Evolutionary conservation across 257 asterid genomes (phyloP), one percentile per base, ranked within the genome.

Genomic region (Cordia subcordata): DNA sequence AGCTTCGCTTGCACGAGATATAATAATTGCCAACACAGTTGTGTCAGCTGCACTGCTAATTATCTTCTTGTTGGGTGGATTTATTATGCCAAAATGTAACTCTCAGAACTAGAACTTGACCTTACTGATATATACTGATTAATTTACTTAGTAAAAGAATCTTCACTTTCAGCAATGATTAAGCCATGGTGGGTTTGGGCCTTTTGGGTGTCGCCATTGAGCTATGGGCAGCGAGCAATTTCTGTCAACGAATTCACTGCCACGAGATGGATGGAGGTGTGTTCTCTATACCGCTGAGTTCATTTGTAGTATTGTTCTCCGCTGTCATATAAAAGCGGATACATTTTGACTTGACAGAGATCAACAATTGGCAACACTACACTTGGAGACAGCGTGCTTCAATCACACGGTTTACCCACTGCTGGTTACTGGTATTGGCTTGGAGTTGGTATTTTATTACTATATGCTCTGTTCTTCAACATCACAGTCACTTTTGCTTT

Each of bases 151-250:
- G 21, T 47, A 46, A 56, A 22, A 55, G 1, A 64, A 23, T 68
- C 22, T 68, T 49, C 65, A 63, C 65, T 55, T 51, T 68, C 86
- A 90, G 96, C 9, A 49, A 76, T 90, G 94, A 84, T 90, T 73
- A 90, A 84, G 71, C 93, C 90, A 54, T 90, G 96, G 97, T 90
- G 96, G 97, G 55, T 67, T 4, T 90, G 97, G 96, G 96, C 84
- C 16, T 90, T 81, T 77, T 90, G 97, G 97, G 69, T 81, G 35
- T 90, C 97, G 32, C 97, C 96, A 37, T 69, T 90, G 71, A 73
- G 94, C 40, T 90, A 86, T 38, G 97, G 81, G 21, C 96, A 90
- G 71, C 81, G 93, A 20, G 94, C 96, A 23, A 70, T 89, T 57
- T 75, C 97, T 40, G 86, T 90, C 54, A 90, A 90, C 49, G 97